A percentile compares a stretch with the other conserved stretches of the same genome.
These are phyloP conservation scores for Elaeagnus macrophylla DNA, from an alignment of 306 rosid genomes.

Conservation along the genomic window DNA sequence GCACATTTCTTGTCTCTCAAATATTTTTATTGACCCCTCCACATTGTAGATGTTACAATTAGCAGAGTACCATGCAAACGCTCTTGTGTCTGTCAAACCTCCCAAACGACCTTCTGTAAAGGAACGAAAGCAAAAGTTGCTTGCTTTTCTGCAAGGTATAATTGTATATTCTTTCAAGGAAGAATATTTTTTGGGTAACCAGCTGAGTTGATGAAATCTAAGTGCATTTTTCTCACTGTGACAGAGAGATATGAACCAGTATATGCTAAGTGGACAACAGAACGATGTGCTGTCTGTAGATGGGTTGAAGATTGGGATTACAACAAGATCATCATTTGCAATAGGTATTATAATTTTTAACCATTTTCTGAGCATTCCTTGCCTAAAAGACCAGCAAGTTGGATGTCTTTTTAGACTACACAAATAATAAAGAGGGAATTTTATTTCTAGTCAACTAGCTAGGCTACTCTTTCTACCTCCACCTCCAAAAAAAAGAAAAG, in stretches of 20 bases:
- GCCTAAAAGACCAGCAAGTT: no score
- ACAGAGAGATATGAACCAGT: slow-evolving; percentile 96
- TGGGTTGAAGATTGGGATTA: slow-evolving; percentile 99
- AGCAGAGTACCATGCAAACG: slow-evolving; percentile 83
- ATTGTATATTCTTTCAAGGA: not conserved
- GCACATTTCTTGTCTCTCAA: slow-evolving; percentile 4
- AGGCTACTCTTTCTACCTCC: no score
- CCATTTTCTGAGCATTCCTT: slow-evolving; percentile 7
- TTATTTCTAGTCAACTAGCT: no score
- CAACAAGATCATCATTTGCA: slow-evolving; percentile 96
- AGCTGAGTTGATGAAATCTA: slow-evolving; percentile 14
- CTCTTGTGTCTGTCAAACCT: slow-evolving; percentile 56
- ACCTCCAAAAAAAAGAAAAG: no score
- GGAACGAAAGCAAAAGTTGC: slow-evolving; percentile 84
- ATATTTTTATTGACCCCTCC: slow-evolving; percentile 17
- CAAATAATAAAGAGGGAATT: no score
- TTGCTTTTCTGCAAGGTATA: slow-evolving; percentile 83
- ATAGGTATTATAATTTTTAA: slow-evolving; percentile 41
- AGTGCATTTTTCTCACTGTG: slow-evolving; percentile 18
- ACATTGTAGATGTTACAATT: slow-evolving; percentile 82
- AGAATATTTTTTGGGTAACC: not conserved
- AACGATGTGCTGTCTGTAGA: slow-evolving; percentile 98
- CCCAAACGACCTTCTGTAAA: slow-evolving; percentile 77
- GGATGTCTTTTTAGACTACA: no score
- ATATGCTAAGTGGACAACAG: slow-evolving; percentile 95